Evolutionary conservation across 208 protist genomes (phyloP).

Genomic region (Porcisia deanei): DNA sequence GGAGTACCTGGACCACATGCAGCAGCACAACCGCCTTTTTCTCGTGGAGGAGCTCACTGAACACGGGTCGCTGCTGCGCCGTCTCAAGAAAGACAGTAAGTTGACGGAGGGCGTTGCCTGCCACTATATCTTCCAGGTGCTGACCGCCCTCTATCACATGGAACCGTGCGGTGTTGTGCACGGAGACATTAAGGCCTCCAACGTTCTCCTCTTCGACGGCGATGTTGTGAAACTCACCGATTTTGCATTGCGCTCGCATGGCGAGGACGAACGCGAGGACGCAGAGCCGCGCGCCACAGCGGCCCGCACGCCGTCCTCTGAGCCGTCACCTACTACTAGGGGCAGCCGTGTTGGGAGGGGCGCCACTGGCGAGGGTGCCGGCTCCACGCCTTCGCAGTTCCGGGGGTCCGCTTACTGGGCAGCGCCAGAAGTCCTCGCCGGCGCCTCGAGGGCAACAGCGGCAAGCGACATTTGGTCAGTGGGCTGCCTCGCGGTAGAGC

Average conservation of each 20-base stretch:
- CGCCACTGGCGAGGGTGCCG: slow-evolving; percentile 6
- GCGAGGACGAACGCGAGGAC: slow-evolving; percentile 10
- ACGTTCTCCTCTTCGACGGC: slow-evolving; percentile 70
- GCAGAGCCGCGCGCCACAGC: background rate
- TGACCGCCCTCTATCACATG: slow-evolving; percentile 29
- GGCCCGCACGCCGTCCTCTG: background rate
- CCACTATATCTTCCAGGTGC: slow-evolving; percentile 19
- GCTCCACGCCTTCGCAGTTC: slow-evolving; percentile 26
- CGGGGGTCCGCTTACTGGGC: slow-evolving; percentile 88
- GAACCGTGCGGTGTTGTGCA: slow-evolving; percentile 56
- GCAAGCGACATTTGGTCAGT: slow-evolving; percentile 83
- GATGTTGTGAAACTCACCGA: slow-evolving; percentile 85
- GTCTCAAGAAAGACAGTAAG: slow-evolving; percentile 24
- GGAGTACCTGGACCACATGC: slow-evolving; percentile 84
- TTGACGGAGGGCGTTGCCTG: slow-evolving; percentile 15
- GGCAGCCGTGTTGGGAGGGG: slow-evolving; percentile 2
- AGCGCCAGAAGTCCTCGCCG: slow-evolving; percentile 68
- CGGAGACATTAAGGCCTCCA: slow-evolving; percentile 90
- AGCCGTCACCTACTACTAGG: background rate
- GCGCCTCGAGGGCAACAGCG: slow-evolving; percentile 35
- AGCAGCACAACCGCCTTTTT: slow-evolving; percentile 53
- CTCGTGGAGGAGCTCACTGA: slow-evolving; percentile 79
- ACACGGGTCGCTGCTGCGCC: slow-evolving; percentile 59
- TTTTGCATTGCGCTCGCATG: slow-evolving; percentile 70
- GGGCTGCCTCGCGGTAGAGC: slow-evolving; percentile 74